Percentiles rank a stretch among this genome's conserved stretches.
Conservation (phyloP, 2,329 filamentous ascomycete species). For the Elsinoe fawcettii region DNA sequence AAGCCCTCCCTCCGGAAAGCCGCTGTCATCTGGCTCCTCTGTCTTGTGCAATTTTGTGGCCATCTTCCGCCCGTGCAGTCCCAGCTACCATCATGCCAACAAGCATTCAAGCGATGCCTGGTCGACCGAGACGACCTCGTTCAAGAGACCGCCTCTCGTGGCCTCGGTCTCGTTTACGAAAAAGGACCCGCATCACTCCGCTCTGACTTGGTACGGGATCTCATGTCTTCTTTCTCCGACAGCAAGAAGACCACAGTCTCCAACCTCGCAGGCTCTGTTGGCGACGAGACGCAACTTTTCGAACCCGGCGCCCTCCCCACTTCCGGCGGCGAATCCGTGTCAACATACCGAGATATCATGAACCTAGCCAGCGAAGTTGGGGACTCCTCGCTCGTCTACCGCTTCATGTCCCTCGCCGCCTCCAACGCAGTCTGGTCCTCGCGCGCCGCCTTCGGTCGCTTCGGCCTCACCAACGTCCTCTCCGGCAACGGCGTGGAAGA, state of each 20-base stretch:
- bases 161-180: conserved; percentile 87
- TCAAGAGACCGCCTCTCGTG: conserved; percentile 88
- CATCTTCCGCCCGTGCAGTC: conserved; percentile 66
- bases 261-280: conserved; percentile 56
- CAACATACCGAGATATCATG: conserved; percentile 96
- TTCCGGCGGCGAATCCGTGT: conserved; percentile 73
- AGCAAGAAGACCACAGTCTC: conserved; percentile 61
- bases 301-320: conserved; percentile 85
- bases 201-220: conserved; percentile 74
- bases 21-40: conserved; percentile 91
- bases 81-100: conserved; percentile 69
- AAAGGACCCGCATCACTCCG: conserved; percentile 76
- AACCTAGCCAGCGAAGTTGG: conserved; percentile 92
- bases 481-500: conserved; percentile 60
- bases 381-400: conserved; percentile 92
- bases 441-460: conserved; percentile 89
- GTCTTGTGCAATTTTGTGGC: conserved; percentile 81
- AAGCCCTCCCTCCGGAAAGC: conserved; percentile 88
- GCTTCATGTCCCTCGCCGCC: conserved; percentile 94
- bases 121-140: conserved; percentile 87
- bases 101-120: conserved; percentile 78
- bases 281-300: conserved; percentile 85
- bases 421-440: conserved; percentile 97
- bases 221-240: conserved; percentile 77
- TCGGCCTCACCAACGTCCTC: conserved; percentile 84